These are phyloP conservation scores for Pyrenochaeta sp. DNA, from an alignment of 2,329 filamentous ascomycete genomes.

Conservation along the genomic window DNA sequence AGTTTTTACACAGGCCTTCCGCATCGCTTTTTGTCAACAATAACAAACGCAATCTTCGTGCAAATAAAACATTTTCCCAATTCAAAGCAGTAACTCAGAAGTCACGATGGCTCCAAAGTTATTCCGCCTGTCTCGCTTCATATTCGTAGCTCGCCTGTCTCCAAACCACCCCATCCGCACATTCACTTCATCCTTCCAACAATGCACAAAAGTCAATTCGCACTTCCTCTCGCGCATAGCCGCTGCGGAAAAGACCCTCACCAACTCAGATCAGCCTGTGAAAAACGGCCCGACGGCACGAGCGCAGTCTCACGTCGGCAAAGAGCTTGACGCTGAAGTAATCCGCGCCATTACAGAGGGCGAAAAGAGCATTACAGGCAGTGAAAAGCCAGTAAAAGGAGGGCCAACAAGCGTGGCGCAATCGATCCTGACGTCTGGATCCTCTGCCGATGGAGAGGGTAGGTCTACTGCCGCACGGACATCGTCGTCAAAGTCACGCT, in stretches of 20 bases:
- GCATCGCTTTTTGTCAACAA: no score
- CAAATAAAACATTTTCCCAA: no score
- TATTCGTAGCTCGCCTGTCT: background rate
- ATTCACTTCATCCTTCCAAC: slow-evolving; percentile 22
- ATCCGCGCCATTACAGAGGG: slow-evolving; percentile 54
- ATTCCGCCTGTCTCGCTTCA: background rate
- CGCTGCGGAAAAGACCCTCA: slow-evolving; percentile 51
- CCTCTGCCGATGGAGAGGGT: background rate
- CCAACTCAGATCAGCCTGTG: slow-evolving; percentile 45
- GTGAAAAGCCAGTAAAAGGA: slow-evolving; percentile 41
- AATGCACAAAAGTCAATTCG: slow-evolving; percentile 45
- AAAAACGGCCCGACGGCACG: slow-evolving; percentile 53
- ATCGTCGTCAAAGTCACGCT: slow-evolving; percentile 1
- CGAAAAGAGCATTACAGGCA: slow-evolving; percentile 52
- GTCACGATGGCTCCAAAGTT: no score
- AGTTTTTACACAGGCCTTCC: no score
- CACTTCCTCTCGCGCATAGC: slow-evolving; percentile 53
- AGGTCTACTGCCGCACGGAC: background rate
- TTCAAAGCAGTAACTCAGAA: no score
- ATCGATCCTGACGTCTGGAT: slow-evolving; percentile 10
- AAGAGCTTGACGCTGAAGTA: slow-evolving; percentile 42
- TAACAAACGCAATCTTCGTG: no score
- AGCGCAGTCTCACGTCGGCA: slow-evolving; percentile 50
- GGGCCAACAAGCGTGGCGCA: slow-evolving; percentile 53
- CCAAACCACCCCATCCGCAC: background rate